Conservation (phyloP, 2,329 filamentous ascomycete genomes). For the Rhexocercosporidium sp. region DNA sequence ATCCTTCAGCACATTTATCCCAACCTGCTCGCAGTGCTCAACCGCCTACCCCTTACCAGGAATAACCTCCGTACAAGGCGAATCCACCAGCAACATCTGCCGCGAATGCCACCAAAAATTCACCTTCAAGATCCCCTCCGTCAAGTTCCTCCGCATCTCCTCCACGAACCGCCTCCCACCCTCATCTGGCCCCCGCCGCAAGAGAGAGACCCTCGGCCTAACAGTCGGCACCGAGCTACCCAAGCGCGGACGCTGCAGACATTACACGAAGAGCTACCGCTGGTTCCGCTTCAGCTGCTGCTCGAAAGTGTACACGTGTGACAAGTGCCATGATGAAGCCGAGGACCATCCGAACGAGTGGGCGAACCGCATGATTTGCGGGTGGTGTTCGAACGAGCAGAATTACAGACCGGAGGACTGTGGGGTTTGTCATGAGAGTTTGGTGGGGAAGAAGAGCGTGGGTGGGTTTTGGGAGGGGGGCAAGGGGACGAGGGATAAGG, state of each 20-base stretch:
- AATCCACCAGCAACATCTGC: conserved; percentile 75
- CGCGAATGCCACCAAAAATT: conserved; percentile 81
- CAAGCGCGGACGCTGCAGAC: conserved; percentile 56
- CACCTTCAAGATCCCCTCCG: conserved; percentile 77
- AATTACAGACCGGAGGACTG: conserved; percentile 79
- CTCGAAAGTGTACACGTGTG: conserved; percentile 62
- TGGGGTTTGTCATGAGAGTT: conserved; percentile 70
- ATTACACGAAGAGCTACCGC: conserved; percentile 63
- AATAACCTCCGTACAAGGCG: conserved; percentile 74
- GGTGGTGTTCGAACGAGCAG: conserved; percentile 81
- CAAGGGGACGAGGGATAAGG: conserved; percentile 76
- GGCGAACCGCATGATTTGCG: conserved; percentile 84
- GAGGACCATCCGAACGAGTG: conserved; percentile 79
- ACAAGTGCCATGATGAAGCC: conserved; percentile 75
- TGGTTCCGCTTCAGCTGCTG: conserved; percentile 73
- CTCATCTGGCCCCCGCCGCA: conserved; percentile 48
- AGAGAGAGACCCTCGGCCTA: conserved; percentile 60
- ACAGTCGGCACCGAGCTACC: conserved; percentile 62
- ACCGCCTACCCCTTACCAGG: conserved; percentile 65
- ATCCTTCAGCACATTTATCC: conserved; percentile 70
- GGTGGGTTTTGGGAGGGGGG: conserved; percentile 88
- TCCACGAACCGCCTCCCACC: conserved; percentile 47
- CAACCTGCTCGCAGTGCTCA: conserved; percentile 79
- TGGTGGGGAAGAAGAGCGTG: conserved; percentile 68
- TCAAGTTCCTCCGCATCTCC: conserved; percentile 77